Conservation (phyloP, 2,329 filamentous ascomycete species). For the Metarhizium sp. region DNA sequence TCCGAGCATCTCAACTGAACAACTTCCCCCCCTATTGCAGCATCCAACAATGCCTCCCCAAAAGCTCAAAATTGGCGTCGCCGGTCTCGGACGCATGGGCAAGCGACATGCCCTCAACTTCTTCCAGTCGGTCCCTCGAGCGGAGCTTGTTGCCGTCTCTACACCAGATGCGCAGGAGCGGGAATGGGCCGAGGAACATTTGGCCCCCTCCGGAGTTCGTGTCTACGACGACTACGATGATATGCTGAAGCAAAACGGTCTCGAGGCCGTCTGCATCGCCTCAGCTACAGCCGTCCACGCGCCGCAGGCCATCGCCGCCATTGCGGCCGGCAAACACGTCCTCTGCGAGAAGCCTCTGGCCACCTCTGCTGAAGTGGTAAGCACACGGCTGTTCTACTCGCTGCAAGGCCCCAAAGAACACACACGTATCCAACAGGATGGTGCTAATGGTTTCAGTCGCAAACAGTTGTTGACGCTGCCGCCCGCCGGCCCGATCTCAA, state of each 20-base stretch:
- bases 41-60: slow-evolving; percentile 10
- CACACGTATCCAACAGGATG: no score
- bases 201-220: slow-evolving; percentile 32
- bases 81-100: slow-evolving; percentile 44
- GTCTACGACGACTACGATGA: slow-evolving; percentile 36
- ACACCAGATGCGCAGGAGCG: slow-evolving; percentile 34
- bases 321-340: slow-evolving; percentile 43
- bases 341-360: slow-evolving; percentile 51
- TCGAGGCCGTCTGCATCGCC: slow-evolving; percentile 31
- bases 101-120: slow-evolving; percentile 41
- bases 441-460: slow-evolving; percentile 30
- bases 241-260: slow-evolving; percentile 29
- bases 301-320: slow-evolving; percentile 45
- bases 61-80: slow-evolving; percentile 33
- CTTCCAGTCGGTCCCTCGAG: slow-evolving; percentile 33
- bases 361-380: slow-evolving; percentile 47
- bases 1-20: no score
- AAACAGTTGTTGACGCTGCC: slow-evolving; percentile 47
- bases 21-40: background rate
- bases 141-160: slow-evolving; percentile 39
- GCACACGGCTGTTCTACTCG: slow-evolving; percentile 13
- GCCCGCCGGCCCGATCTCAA: slow-evolving; percentile 47
- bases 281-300: slow-evolving; percentile 44
- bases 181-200: slow-evolving; percentile 32
- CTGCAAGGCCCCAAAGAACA: background rate